These are phyloP conservation scores for Iris pallida DNA, from an alignment of 116 monocot genomes.

Conservation along the genomic window DNA sequence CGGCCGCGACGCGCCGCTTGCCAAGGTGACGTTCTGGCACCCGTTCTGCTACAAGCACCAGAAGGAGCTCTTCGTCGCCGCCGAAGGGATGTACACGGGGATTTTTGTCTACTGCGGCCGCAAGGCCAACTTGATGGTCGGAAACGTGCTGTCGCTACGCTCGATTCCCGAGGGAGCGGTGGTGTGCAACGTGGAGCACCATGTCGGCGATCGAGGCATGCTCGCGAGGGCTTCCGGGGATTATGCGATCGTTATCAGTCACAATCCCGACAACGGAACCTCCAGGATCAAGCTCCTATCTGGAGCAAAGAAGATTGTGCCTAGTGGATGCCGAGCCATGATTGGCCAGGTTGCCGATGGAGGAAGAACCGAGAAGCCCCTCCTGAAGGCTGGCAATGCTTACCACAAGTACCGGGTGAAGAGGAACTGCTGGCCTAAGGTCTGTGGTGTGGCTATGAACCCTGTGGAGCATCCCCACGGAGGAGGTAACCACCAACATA, in stretches of 20 bases:
- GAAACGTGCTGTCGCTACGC: slow-evolving; percentile 58
- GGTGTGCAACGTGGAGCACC: slow-evolving; percentile 70
- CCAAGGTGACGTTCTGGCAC: not conserved
- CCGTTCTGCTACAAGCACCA: slow-evolving; percentile 35
- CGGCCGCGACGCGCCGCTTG: slow-evolving; percentile 10
- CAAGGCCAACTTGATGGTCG: slow-evolving; percentile 62
- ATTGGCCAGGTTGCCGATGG: slow-evolving; percentile 22
- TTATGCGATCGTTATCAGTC: slow-evolving; percentile 66
- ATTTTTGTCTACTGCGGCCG: slow-evolving; percentile 60
- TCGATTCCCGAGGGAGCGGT: slow-evolving; percentile 70
- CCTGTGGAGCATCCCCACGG: slow-evolving; percentile 18
- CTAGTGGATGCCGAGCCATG: slow-evolving; percentile 22
- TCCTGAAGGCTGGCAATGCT: slow-evolving; percentile 27
- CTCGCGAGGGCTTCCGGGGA: slow-evolving; percentile 59
- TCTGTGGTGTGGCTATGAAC: slow-evolving; percentile 19
- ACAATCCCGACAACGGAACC: slow-evolving; percentile 66
- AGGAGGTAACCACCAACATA: slow-evolving; percentile 19
- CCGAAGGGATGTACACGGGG: slow-evolving; percentile 79
- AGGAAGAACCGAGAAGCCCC: slow-evolving; percentile 19
- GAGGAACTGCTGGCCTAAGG: slow-evolving; percentile 24
- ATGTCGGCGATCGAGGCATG: slow-evolving; percentile 59
- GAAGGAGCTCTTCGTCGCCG: slow-evolving; percentile 53
- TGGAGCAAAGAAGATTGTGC: slow-evolving; percentile 17
- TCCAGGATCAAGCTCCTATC: slow-evolving; percentile 27
- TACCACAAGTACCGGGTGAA: slow-evolving; percentile 21